Percentiles rank a stretch among this genome's conserved stretches.
These are phyloP conservation scores for Mycena kentingensis DNA, from an alignment of 768 basidiomycete genomes.

Conservation along the genomic window DNA sequence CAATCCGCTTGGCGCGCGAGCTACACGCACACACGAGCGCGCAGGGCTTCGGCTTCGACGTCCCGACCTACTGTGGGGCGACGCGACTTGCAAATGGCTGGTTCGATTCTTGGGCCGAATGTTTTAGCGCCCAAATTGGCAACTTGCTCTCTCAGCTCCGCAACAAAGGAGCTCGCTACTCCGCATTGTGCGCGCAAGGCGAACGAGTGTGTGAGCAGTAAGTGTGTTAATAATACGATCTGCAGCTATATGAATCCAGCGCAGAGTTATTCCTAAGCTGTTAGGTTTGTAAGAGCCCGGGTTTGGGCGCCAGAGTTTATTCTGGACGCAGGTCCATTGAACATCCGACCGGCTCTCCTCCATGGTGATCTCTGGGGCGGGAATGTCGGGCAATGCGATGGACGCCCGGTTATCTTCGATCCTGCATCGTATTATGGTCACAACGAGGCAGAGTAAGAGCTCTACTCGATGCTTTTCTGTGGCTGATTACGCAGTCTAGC, in stretches of 20 bases:
- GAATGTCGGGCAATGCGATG: slow-evolving; percentile 63
- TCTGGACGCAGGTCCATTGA: slow-evolving; percentile 44
- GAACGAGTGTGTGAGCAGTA: slow-evolving; percentile 51
- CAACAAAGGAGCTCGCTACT: slow-evolving; percentile 39
- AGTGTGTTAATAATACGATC: slow-evolving; percentile 18
- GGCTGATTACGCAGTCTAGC: slow-evolving; percentile 51
- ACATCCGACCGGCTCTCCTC: slow-evolving; percentile 65
- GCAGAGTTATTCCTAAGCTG: slow-evolving; percentile 73
- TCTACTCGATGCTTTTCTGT: not conserved
- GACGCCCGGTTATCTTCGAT: slow-evolving; percentile 72
- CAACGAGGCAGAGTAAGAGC: slow-evolving; percentile 79
- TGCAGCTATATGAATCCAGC: not conserved
- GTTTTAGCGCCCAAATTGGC: slow-evolving; percentile 62
- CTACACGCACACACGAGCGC: slow-evolving; percentile 58
- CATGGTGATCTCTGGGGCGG: slow-evolving; percentile 87
- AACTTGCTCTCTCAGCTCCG: slow-evolving; percentile 54
- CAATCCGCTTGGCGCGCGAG: slow-evolving; percentile 64
- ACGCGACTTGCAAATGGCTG: slow-evolving; percentile 74
- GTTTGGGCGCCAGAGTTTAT: not conserved
- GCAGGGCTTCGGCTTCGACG: slow-evolving; percentile 66
- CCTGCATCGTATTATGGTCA: slow-evolving; percentile 81
- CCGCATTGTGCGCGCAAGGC: slow-evolving; percentile 52
- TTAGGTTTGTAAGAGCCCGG: slow-evolving; percentile 39
- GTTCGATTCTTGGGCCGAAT: slow-evolving; percentile 71
- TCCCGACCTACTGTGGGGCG: slow-evolving; percentile 77